Base-by-base conservation (phyloP, 169 alveolate species). In the Eimeria sp. region DNA sequence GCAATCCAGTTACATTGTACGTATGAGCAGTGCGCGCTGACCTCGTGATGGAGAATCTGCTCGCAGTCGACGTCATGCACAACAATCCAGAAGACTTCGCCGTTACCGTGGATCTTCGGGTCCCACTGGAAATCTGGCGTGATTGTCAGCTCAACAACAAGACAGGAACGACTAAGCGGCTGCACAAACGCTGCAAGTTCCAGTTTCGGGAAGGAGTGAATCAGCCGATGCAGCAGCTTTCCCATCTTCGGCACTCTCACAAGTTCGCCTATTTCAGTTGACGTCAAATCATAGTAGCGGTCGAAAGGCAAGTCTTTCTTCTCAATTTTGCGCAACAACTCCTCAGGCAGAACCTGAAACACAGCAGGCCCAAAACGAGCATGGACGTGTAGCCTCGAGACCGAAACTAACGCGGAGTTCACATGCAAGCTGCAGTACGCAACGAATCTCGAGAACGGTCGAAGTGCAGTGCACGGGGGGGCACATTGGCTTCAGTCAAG, bases 51-150 rank as follows among this genome's bases (percentile, higher is more conserved):
- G 49, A 99, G 97, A 75, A 99, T 98, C 63, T 98, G 98, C 95
- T 99, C 99, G 75, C 99, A 99, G 92, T 99, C 99, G 34, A 98
- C 99, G 96, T 99, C 99, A 97, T 99, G 99, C 2, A 99, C 99
- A 27, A 99, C 96, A 20, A 99, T 97, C 99, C 99, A 99, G 95
- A 99, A 99, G 57, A 99, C 97, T 95, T 99, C 99, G 34, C 99
- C 98, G 92, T 97, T 96, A 40, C 99, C 99, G 96, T 99, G 99
- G 89, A 99, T 92, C 92, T 97, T 97, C 45, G 96, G 95, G 86
- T 99, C 99, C 99, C 99, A 99, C 96, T 98, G 98, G 98, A 99
- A 99, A 96, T 98, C 99, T 0, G 99, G 99, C 5, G 98, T 98
- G 75, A 98, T 92, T 73, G 98, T 98, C 87, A 98, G 98, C 95